phyloP scores from a whole-genome alignment of 1,139 yeast genomes.

The Suzukiozyma palmioleophila region DNA sequence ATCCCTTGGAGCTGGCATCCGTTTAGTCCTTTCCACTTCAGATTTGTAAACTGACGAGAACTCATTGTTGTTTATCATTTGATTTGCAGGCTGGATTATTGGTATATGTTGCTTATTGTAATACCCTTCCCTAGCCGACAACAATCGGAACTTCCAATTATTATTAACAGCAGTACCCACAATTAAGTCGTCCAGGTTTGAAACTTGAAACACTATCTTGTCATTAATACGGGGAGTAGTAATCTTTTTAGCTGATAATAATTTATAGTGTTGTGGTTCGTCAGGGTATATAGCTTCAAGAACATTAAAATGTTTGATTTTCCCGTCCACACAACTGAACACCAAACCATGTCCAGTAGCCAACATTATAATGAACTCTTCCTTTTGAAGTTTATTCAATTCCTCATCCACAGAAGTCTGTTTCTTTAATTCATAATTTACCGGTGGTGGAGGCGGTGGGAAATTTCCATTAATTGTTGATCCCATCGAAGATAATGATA shows the following conservation, averaged over 20 bases:
- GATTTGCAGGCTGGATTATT: slow-evolving; percentile 5
- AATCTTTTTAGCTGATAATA: slow-evolving; percentile 51
- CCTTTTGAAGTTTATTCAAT: slow-evolving; percentile 13
- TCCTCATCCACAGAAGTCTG: slow-evolving; percentile 5
- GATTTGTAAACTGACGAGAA: slow-evolving; percentile 12
- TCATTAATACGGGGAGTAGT: slow-evolving; percentile 74
- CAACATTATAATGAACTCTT: slow-evolving; percentile 31
- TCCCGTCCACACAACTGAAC: slow-evolving; percentile 47
- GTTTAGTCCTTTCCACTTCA: slow-evolving; percentile 2
- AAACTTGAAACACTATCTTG: slow-evolving; percentile 56
- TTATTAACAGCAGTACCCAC: slow-evolving; percentile 65
- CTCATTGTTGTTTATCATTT: slow-evolving; percentile 9
- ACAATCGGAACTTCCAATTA: slow-evolving; percentile 56
- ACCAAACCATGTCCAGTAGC: slow-evolving; percentile 46
- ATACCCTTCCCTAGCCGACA: slow-evolving; percentile 42
- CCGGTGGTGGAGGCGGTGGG: slow-evolving; percentile 21
- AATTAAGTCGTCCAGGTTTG: slow-evolving; percentile 43
- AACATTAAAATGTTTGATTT: slow-evolving; percentile 22
- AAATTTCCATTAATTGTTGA: slow-evolving; percentile 32
- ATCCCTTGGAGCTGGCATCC: neutral
- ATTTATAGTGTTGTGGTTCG: slow-evolving; percentile 15
- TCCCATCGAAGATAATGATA: slow-evolving; percentile 16
- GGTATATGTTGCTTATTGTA: slow-evolving; percentile 30
- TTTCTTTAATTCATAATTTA: slow-evolving; percentile 10
- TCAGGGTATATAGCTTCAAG: slow-evolving; percentile 20